phyloP scores from a whole-genome alignment of 2,329 filamentous ascomycete genomes.

The Ascochyta lentis region DNA sequence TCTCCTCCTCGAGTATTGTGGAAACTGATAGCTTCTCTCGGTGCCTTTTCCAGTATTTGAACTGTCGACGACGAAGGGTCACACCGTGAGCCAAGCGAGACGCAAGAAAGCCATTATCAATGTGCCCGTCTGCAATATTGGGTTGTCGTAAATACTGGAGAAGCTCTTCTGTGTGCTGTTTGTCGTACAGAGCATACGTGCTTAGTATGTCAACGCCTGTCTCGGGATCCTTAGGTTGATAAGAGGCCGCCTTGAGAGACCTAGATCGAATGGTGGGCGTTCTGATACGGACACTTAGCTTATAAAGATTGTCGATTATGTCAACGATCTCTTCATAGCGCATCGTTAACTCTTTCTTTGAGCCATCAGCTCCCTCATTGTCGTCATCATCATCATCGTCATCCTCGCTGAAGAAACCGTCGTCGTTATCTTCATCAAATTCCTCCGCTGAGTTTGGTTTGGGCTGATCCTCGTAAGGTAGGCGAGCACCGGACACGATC shows the following conservation, averaged over 20 bases:
- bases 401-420: slow-evolving; percentile 38
- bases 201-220: slow-evolving; percentile 44
- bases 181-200: slow-evolving; percentile 42
- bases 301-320: slow-evolving; percentile 49
- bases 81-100: slow-evolving; percentile 38
- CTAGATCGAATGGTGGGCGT: slow-evolving; percentile 43
- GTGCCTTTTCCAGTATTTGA: slow-evolving; percentile 49
- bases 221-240: slow-evolving; percentile 43
- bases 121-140: slow-evolving; percentile 9
- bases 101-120: slow-evolving; percentile 31
- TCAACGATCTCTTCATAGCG: slow-evolving; percentile 47
- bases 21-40: slow-evolving; percentile 43
- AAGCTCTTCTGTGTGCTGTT: slow-evolving; percentile 39
- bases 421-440: slow-evolving; percentile 32
- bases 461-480: slow-evolving; percentile 44
- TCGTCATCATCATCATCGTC: slow-evolving; percentile 38
- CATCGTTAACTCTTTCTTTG: slow-evolving; percentile 43
- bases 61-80: slow-evolving; percentile 46
- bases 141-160: slow-evolving; percentile 31
- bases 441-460: slow-evolving; percentile 13
- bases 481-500: slow-evolving; percentile 36
- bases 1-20: slow-evolving; percentile 36
- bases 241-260: slow-evolving; percentile 46
- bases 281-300: slow-evolving; percentile 47
- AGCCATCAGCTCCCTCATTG: slow-evolving; percentile 24